phyloP scores from a whole-genome alignment of 148 eudicot species.

The Polygonum aviculare region DNA sequence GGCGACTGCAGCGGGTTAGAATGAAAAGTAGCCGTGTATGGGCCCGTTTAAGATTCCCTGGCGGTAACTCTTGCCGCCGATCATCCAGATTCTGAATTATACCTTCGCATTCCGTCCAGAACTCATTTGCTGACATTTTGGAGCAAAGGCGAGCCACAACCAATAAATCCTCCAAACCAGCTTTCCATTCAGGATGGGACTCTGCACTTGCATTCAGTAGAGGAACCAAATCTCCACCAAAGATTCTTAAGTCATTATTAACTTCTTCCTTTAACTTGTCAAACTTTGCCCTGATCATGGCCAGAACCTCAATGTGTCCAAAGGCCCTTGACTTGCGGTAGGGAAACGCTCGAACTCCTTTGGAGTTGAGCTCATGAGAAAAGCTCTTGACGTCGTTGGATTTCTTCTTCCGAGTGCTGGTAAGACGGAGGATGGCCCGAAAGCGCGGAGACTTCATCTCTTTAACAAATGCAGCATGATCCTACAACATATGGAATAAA shows the following conservation, averaged over 20 bases:
- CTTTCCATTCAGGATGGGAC: conserved; percentile 62
- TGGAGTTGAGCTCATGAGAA: conserved; percentile 97
- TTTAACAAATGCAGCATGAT: conserved; percentile 65
- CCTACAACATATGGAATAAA: conserved; percentile 37
- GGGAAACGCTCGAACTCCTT: conserved; percentile 93
- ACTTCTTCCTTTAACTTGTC: conserved; percentile 92
- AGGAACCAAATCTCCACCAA: conserved; percentile 86
- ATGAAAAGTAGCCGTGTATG: conserved; percentile 91
- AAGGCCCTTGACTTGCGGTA: conserved; percentile 81
- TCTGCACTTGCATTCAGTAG: conserved; percentile 54
- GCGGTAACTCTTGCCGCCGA: conserved; percentile 77
- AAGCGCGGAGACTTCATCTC: conserved; percentile 97
- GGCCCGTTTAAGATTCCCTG: conserved; percentile 75
- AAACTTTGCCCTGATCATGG: conserved; percentile 82
- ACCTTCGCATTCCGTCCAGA: conserved; percentile 82
- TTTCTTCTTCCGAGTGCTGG: conserved; percentile 83
- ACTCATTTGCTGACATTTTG: conserved; percentile 79
- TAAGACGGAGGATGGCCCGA: conserved; percentile 75
- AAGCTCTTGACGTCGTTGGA: conserved; percentile 83
- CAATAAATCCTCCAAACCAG: conserved; percentile 69
- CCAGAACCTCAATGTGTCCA: conserved; percentile 80
- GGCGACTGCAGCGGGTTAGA: conserved; percentile 88
- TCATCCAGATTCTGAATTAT: conserved; percentile 93
- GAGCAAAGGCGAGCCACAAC: conserved; percentile 72
- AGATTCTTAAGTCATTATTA: conserved; percentile 71